These are phyloP conservation scores for Penicillium verrucosum DNA, from an alignment of 2,329 filamentous ascomycete genomes.

Conservation along the genomic window DNA sequence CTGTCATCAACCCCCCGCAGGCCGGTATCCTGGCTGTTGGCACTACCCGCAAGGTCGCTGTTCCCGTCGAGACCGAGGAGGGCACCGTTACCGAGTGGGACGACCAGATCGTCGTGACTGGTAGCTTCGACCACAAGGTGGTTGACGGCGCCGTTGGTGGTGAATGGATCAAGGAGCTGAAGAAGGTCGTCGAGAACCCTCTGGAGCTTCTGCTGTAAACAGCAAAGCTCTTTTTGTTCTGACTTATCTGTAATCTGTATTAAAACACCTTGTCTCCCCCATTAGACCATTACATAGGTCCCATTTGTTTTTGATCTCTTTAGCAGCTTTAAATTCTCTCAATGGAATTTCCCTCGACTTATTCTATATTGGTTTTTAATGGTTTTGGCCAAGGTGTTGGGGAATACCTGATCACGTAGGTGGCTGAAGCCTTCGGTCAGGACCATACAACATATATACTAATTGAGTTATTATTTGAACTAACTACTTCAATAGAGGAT, in stretches of 20 bases:
- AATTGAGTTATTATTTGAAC: not conserved
- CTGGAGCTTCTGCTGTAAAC: conserved; percentile 84
- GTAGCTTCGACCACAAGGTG: conserved; percentile 98
- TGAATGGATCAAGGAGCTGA: conserved; percentile 95
- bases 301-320: conserved; percentile 28
- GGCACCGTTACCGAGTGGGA: conserved; percentile 84
- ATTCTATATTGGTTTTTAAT: not conserved
- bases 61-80: conserved; percentile 81
- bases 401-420: conserved; percentile 7
- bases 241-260: conserved; percentile 35
- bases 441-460: too few relatives aligned
- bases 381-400: not conserved
- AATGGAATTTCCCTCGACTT: conserved; percentile 26
- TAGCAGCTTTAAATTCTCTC: conserved; percentile 32
- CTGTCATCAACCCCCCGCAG: conserved; percentile 98
- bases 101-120: conserved; percentile 93
- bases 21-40: conserved; percentile 92
- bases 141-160: conserved; percentile 93
- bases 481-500: not conserved
- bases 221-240: conserved; percentile 8
- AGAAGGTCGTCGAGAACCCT: conserved; percentile 97
- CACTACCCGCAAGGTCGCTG: conserved; percentile 89
- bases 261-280: conserved; percentile 30
- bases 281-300: conserved; percentile 28
- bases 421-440: conserved; percentile 1